Evolutionary conservation across 176 grass and related monocot species (phyloP).

Genomic region (Carex cristatella): DNA sequence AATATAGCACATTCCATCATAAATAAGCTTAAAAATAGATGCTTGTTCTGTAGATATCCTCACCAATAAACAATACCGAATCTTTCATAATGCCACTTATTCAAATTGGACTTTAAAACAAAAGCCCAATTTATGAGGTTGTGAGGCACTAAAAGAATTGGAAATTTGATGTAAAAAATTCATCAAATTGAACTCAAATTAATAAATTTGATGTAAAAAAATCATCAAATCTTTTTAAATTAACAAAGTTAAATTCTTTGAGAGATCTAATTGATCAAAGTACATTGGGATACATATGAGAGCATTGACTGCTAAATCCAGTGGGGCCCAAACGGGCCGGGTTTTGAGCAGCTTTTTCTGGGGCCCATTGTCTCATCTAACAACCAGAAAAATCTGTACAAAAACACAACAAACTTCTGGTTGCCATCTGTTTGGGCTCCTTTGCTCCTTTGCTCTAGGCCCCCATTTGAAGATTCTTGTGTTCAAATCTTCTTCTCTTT

Average conservation of each 20-base stretch:
- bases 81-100: neutral
- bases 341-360: neutral
- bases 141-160: no score
- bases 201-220: neutral
- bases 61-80: neutral
- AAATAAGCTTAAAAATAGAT: neutral
- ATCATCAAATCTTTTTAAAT: neutral
- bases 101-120: neutral
- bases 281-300: neutral
- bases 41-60: neutral
- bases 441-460: neutral
- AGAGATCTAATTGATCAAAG: neutral
- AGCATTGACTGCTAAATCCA: neutral
- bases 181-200: no score
- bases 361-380: constrained; percentile 4
- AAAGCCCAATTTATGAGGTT: no score
- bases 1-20: no score
- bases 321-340: neutral
- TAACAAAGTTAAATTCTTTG: neutral
- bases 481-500: no score
- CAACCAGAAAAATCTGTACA: constrained; percentile 11
- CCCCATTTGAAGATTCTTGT: constrained; percentile 3
- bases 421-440: constrained; percentile 24
- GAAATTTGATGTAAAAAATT: no score
- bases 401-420: neutral